phyloP scores from a whole-genome alignment of 768 basidiomycete genomes.

The Rhizopogon sp. region DNA sequence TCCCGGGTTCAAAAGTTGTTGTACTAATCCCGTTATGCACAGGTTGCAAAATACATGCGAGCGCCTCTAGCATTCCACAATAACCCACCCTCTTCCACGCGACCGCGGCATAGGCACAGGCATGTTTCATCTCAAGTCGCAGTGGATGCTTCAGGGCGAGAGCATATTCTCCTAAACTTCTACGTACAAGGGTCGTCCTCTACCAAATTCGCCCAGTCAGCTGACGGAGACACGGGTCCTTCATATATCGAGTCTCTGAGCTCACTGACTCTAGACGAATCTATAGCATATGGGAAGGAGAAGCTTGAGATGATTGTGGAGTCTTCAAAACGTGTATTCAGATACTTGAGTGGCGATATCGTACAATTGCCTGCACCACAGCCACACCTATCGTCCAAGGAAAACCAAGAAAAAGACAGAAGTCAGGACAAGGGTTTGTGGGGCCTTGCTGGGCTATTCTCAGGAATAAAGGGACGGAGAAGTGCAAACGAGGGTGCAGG shows the following conservation, averaged over 20 bases:
- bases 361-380: conserved; percentile 31
- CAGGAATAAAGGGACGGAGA: conserved; percentile 47
- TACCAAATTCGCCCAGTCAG: conserved; percentile 26
- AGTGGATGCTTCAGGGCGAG: conserved; percentile 66
- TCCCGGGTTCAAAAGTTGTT: not conserved
- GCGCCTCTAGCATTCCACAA: conserved; percentile 73
- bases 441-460: conserved; percentile 65
- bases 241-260: conserved; percentile 44
- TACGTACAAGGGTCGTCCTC: conserved; percentile 63
- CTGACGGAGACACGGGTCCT: conserved; percentile 21
- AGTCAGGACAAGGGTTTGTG: conserved; percentile 36
- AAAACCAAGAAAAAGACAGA: conserved; percentile 24
- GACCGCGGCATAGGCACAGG: conserved; percentile 79
- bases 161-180: conserved; percentile 83
- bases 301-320: conserved; percentile 37
- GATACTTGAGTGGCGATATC: conserved; percentile 67
- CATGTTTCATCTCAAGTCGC: conserved; percentile 77
- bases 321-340: conserved; percentile 55
- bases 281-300: conserved; percentile 41
- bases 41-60: conserved; percentile 70
- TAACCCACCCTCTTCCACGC: conserved; percentile 67
- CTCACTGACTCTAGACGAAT: conserved; percentile 54
- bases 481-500: conserved; percentile 23
- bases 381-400: conserved; percentile 22
- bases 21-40: not conserved